Base-by-base conservation (phyloP, 352 stramenopile genomes). In the Hyaloperonospora arabidopsidis region DNA sequence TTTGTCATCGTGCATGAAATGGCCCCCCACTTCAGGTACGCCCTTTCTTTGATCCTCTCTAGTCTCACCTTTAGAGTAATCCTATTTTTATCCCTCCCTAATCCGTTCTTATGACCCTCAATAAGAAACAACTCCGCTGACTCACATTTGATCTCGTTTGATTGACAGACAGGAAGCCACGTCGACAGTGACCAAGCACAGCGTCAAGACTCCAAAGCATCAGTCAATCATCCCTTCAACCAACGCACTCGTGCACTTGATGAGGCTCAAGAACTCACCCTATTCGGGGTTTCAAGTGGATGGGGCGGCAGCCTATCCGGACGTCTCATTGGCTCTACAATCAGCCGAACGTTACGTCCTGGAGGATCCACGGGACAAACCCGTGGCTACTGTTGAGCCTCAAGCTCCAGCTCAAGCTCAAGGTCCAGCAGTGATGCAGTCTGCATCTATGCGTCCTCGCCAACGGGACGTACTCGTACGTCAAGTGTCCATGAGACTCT, bases 401-500 rank as follows among this genome's bases (percentile, higher is more conserved):
- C 38, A 49, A 17, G 35, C 55, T 32, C 25, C 25, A 4, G 56
- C 45, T 59, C 52, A 64, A 66, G 63, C 32, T 74, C 66, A 88
- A 55, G 77, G 79, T 39, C 74, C n/a, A n/a, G n/a, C n/a, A n/a
- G n/a, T n/a, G n/a, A n/a, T n/a, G n/a, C n/a, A n/a, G n/a, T n/a
- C n/a, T n/a, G n/a, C n/a, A n/a, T n/a, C n/a, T n/a, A n/a, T n/a
- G n/a, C n/a, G n/a, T 87, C 45, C 65, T 87, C n/a, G 55, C 89
- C 50, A n/a, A n/a, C 78, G 78, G 29, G 79, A 89, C 52, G 72
- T 89, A 47, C 89, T 79, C 38, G 76, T 92, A 72, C 74, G n/a
- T n/a, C n/a, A n/a, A n/a, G n/a, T n/a, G n/a, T n/a, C n/a, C n/a
- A n/a, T n/a, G n/a, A n/a, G 79, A 1, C 58, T 92, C 23, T 87